Percentiles rank a stretch among this genome's conserved stretches.
Evolutionary conservation across 306 rosid genomes (phyloP).

Genomic region (Glycine tomentella): DNA sequence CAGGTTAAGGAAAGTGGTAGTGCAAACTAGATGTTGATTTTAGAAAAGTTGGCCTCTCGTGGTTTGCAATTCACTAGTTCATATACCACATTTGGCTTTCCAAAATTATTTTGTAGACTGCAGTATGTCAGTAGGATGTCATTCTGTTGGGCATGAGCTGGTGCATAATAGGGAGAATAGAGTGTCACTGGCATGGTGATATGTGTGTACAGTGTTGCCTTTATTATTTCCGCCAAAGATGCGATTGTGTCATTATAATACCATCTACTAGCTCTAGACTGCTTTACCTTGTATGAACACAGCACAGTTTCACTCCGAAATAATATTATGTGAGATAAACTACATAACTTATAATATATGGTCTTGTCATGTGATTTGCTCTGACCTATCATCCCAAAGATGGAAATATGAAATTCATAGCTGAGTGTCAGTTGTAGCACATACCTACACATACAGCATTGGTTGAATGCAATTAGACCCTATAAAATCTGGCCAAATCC

Average conservation of each 20-base stretch:
- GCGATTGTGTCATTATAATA: constrained; percentile 33
- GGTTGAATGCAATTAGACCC: background rate
- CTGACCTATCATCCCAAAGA: background rate
- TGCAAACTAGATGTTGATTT: constrained; percentile 30
- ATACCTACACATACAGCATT: background rate
- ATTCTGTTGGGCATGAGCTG: background rate
- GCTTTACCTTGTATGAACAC: background rate
- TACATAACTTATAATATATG: constrained; percentile 19
- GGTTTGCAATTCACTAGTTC: constrained; percentile 24
- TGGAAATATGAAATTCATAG: background rate
- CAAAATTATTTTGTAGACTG: constrained; percentile 15
- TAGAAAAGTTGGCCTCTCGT: constrained; percentile 26
- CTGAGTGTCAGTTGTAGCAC: background rate
- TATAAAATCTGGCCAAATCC: constrained; percentile 5
- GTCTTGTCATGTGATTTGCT: background rate
- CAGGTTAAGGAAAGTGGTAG: constrained; percentile 27
- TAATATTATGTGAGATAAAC: background rate
- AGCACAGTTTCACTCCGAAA: background rate
- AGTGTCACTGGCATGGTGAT: constrained; percentile 9
- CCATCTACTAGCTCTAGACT: constrained; percentile 4
- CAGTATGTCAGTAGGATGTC: constrained; percentile 2
- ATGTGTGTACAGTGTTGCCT: background rate
- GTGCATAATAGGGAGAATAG: constrained; percentile 3
- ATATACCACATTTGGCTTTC: background rate
- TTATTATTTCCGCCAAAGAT: constrained; percentile 21